Conservation (phyloP, 1,284 basidiomycete species). For the Clitocybe nebularis region DNA sequence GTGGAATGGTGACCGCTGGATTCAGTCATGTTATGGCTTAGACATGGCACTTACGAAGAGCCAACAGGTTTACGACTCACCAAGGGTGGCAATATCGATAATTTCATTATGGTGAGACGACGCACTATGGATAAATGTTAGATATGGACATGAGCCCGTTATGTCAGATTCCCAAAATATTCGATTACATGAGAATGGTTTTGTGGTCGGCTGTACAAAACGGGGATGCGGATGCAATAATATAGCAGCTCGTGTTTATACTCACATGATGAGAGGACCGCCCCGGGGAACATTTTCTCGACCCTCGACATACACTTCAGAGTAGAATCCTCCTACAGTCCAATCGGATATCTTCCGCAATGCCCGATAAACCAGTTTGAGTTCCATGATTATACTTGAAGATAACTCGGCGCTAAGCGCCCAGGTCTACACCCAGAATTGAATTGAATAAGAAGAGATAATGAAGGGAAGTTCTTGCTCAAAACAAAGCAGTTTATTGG, state of each 20-base stretch:
- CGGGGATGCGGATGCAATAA: too few relatives aligned
- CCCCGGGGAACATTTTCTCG: slow-evolving; percentile 53
- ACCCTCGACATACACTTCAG: slow-evolving; percentile 62
- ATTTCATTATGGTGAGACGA: slow-evolving; percentile 69
- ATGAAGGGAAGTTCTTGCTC: too few relatives aligned
- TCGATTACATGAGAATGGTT: not conserved
- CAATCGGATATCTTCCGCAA: slow-evolving; percentile 66
- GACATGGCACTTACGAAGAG: not conserved
- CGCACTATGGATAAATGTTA: slow-evolving; percentile 34
- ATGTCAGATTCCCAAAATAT: not conserved
- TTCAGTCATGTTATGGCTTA: not conserved
- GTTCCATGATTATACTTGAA: slow-evolving; percentile 45
- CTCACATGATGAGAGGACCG: slow-evolving; percentile 61
- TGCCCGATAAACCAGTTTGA: slow-evolving; percentile 54
- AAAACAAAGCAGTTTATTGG: too few relatives aligned
- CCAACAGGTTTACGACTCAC: slow-evolving; percentile 24
- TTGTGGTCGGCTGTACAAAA: not conserved
- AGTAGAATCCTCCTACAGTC: slow-evolving; percentile 64
- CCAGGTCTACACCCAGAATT: too few relatives aligned
- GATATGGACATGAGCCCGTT: not conserved
- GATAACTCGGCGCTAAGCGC: too few relatives aligned
- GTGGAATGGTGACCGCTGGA: slow-evolving; percentile 50
- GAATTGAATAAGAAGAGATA: too few relatives aligned
- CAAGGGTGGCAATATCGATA: slow-evolving; percentile 51
- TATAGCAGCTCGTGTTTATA: slow-evolving; percentile 9